Conservation (phyloP, 2,329 filamentous ascomycete species). For the Xylariomycetidae sp. region DNA sequence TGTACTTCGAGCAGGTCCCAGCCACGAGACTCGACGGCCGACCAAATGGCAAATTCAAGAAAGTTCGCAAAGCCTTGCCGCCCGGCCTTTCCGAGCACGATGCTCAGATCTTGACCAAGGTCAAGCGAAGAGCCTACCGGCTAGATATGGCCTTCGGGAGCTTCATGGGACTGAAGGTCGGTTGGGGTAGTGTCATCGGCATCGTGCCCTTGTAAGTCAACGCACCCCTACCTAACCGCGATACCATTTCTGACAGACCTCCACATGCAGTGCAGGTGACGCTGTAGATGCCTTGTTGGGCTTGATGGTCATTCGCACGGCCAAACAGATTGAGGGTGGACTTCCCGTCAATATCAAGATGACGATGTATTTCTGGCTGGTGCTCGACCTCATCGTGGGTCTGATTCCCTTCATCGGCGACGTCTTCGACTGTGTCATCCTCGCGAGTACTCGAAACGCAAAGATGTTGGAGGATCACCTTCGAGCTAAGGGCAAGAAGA, state of each 20-base stretch:
- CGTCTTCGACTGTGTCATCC: constrained; percentile 63
- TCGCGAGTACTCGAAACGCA: constrained; percentile 72
- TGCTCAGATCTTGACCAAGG: constrained; percentile 72
- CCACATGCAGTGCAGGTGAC: constrained; percentile 60
- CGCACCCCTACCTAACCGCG: not conserved
- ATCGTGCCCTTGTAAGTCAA: constrained; percentile 69
- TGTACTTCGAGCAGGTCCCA: constrained; percentile 79
- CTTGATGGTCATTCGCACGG: constrained; percentile 66
- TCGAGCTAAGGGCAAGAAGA: constrained; percentile 59
- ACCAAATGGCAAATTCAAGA: constrained; percentile 67
- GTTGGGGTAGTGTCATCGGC: constrained; percentile 83
- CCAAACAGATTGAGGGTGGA: constrained; percentile 69
- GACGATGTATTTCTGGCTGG: constrained; percentile 77
- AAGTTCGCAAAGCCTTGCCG: constrained; percentile 77
- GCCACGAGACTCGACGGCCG: constrained; percentile 63
- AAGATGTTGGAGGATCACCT: constrained; percentile 63
- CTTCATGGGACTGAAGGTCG: constrained; percentile 75
- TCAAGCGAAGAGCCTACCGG: constrained; percentile 78
- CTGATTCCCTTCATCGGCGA: constrained; percentile 74
- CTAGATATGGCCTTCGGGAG: constrained; percentile 82
- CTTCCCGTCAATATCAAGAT: constrained; percentile 55
- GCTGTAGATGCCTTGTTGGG: constrained; percentile 67
- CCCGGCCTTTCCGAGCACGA: constrained; percentile 79
- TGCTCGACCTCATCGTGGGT: constrained; percentile 67
- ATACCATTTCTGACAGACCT: constrained; percentile 9